A percentile compares a stretch with the other conserved stretches of the same genome.
These are phyloP conservation scores for Tolypocladium nubicola DNA, from an alignment of 2,329 filamentous ascomycete genomes.

Conservation along the genomic window DNA sequence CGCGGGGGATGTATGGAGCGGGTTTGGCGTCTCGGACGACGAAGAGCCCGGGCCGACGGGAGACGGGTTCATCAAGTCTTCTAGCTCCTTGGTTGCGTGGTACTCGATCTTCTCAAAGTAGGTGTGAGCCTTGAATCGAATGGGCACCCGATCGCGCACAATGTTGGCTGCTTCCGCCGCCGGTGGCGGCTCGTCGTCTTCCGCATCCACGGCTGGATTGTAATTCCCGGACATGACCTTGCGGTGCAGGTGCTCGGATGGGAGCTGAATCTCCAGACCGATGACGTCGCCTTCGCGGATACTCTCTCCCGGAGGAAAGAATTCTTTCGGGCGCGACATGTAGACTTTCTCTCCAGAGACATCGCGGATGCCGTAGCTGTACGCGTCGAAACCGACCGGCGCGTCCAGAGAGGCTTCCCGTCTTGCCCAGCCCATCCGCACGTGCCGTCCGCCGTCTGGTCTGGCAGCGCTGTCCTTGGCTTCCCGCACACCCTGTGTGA, in stretches of 20 bases:
- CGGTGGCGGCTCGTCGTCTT: conserved; percentile 43
- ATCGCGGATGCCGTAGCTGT: conserved; percentile 90
- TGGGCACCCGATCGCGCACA: conserved; percentile 88
- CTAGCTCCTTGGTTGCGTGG: conserved; percentile 76
- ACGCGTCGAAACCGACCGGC: conserved; percentile 78
- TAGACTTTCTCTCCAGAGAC: conserved; percentile 84
- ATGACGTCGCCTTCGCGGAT: conserved; percentile 88
- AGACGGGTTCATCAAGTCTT: conserved; percentile 68
- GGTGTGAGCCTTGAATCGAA: conserved; percentile 84
- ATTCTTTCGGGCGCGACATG: conserved; percentile 86
- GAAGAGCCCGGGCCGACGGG: conserved; percentile 34
- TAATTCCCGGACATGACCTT: conserved; percentile 82
- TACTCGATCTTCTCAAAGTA: conserved; percentile 94
- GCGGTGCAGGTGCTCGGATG: conserved; percentile 73
- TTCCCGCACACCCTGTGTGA: conserved; percentile 60
- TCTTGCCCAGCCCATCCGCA: conserved; percentile 80
- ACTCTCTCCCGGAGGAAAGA: conserved; percentile 69
- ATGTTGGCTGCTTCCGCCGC: conserved; percentile 63
- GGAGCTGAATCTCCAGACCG: conserved; percentile 83
- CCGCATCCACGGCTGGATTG: conserved; percentile 70
- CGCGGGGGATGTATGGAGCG: conserved; percentile 62
- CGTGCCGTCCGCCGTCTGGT: conserved; percentile 44
- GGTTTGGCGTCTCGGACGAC: conserved; percentile 50
- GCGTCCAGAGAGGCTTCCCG: conserved; percentile 74
- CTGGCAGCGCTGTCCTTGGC: conserved; percentile 30